Conservation (phyloP, 106 monocot genomes). For the Dioscorea dumetorum region DNA sequence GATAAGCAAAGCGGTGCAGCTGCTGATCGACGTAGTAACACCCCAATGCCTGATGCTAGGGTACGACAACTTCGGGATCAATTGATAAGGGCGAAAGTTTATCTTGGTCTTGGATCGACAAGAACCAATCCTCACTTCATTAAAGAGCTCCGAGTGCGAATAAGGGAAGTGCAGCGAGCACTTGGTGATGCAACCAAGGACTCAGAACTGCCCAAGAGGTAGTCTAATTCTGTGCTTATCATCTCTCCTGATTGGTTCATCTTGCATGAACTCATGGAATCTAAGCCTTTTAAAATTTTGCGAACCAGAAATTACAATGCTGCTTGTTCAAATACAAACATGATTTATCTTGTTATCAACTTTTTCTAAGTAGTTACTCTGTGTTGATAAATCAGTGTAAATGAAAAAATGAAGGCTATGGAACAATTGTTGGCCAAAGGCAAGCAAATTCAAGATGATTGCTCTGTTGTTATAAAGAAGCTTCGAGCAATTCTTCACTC, state of each 20-base stretch:
- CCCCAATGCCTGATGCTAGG: slow-evolving; percentile 45
- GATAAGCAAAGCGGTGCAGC: neutral
- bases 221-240: neutral
- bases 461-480: slow-evolving; percentile 29
- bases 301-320: too few species aligned
- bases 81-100: slow-evolving; percentile 69
- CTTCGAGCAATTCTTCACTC: slow-evolving; percentile 54
- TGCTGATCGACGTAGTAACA: slow-evolving; percentile 1
- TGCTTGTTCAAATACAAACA: too few species aligned
- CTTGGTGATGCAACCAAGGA: slow-evolving; percentile 88
- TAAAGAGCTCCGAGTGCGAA: slow-evolving; percentile 57
- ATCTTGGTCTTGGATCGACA: slow-evolving; percentile 52
- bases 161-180: slow-evolving; percentile 66
- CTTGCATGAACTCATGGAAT: too few species aligned
- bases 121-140: slow-evolving; percentile 59
- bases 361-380: neutral
- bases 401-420: slow-evolving; percentile 43
- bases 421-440: slow-evolving; percentile 35
- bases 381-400: slow-evolving; percentile 17
- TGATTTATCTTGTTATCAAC: neutral
- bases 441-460: slow-evolving; percentile 42
- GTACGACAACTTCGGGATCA: slow-evolving; percentile 75
- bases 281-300: too few species aligned
- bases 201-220: slow-evolving; percentile 76
- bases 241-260: too few species aligned